Percentiles rank a stretch among this genome's conserved stretches.
These are phyloP conservation scores for Lactarius hatsudake DNA, from an alignment of 768 basidiomycete genomes.

Conservation along the genomic window DNA sequence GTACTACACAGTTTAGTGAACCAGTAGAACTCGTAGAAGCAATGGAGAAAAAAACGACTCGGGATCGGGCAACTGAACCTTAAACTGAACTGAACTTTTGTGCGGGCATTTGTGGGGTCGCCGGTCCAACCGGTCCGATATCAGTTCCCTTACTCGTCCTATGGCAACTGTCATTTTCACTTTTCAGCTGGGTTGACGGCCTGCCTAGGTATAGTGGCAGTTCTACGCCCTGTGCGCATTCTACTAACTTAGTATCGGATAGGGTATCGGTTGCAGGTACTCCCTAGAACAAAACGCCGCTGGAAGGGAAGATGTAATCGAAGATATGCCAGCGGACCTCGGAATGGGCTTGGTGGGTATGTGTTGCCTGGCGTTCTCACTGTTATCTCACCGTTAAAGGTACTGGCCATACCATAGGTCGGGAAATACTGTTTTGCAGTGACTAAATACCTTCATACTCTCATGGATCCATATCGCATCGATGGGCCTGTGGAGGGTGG, in stretches of 20 bases:
- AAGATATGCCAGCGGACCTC: background rate
- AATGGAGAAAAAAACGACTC: too few species aligned
- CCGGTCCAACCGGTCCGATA: background rate
- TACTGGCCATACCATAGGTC: background rate
- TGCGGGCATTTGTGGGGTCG: too few species aligned
- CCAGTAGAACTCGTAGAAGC: background rate
- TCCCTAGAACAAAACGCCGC: background rate
- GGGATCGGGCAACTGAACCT: too few species aligned
- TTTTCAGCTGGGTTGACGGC: background rate
- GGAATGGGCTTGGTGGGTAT: background rate
- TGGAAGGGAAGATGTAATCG: background rate
- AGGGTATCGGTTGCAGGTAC: background rate
- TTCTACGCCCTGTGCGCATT: background rate
- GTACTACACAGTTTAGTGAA: background rate
- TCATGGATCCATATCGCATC: constrained; percentile 4
- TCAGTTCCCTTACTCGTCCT: background rate
- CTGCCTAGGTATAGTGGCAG: background rate
- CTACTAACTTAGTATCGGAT: background rate
- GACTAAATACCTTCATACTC: background rate
- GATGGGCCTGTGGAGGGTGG: constrained; percentile 3
- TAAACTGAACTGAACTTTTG: too few species aligned
- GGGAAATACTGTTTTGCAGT: background rate
- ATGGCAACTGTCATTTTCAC: background rate
- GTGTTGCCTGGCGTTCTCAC: background rate
- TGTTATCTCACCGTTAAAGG: background rate